These are phyloP conservation scores for Thermochaetoides thermophila DNA, from an alignment of 495 filamentous ascomycete genomes.

Conservation along the genomic window DNA sequence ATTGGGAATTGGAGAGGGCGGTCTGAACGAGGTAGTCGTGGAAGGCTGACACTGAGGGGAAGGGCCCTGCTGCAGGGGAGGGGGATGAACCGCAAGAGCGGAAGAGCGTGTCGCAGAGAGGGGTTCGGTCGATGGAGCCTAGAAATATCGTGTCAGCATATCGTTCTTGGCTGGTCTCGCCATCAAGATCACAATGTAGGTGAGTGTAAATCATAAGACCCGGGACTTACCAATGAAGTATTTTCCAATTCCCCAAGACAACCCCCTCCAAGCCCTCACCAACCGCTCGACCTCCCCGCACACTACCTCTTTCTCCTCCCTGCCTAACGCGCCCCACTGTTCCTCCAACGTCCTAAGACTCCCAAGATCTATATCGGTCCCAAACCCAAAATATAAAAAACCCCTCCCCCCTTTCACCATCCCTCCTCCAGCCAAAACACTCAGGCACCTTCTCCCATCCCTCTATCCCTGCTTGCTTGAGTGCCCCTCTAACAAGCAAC, in stretches of 20 bases:
- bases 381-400: no score
- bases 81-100: constrained; percentile 2
- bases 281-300: constrained; percentile 2
- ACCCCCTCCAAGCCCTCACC: constrained; percentile 6
- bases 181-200: no score
- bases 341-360: no score
- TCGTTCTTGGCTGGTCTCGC: no score
- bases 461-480: no score
- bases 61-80: constrained; percentile 5
- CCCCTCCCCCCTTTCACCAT: constrained; percentile 5
- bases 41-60: constrained; percentile 6
- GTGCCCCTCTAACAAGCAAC: no score
- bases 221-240: constrained; percentile 6
- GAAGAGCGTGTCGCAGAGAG: constrained; percentile 9
- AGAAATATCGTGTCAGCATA: background rate
- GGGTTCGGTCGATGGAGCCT: constrained; percentile 15
- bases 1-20: constrained; percentile 6
- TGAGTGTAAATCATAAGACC: background rate
- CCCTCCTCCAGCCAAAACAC: constrained; percentile 12
- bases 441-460: constrained; percentile 8
- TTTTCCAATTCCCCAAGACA: constrained; percentile 2
- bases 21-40: constrained; percentile 11
- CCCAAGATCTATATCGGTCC: no score
- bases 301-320: constrained; percentile 2
- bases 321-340: constrained; percentile 2